phyloP scores from a whole-genome alignment of 139 green algal species.

The Asterochloris sp. region DNA sequence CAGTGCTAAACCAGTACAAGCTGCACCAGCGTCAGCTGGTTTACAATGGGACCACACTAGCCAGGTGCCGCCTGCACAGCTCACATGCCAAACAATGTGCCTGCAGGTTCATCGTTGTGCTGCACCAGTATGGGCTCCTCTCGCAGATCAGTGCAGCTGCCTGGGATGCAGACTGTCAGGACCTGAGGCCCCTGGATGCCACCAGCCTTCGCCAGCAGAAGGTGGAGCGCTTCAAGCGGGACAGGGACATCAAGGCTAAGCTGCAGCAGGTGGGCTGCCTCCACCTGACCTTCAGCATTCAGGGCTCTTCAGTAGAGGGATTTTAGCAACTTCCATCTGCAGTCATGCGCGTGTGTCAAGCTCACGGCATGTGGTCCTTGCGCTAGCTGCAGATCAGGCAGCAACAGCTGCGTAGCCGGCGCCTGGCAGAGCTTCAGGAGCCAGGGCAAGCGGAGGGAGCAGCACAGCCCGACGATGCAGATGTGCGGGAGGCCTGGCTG shows the following conservation, averaged over 20 bases:
- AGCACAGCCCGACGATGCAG: slow-evolving; percentile 37
- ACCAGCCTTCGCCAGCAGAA: slow-evolving; percentile 35
- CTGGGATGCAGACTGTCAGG: neutral
- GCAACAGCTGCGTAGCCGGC: neutral
- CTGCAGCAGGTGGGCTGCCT: neutral
- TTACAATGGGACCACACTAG: neutral
- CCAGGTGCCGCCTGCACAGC: too few species aligned
- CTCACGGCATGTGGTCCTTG: neutral
- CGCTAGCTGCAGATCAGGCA: neutral
- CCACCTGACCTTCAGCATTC: neutral
- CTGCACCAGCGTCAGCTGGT: neutral
- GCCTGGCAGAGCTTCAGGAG: neutral
- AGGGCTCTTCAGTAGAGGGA: neutral
- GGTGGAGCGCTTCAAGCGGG: slow-evolving; percentile 60
- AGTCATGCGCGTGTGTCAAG: too few species aligned
- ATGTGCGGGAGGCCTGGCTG: slow-evolving; percentile 48
- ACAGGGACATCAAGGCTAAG: slow-evolving; percentile 34
- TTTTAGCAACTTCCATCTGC: neutral
- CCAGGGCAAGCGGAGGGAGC: slow-evolving; percentile 14
- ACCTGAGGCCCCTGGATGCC: slow-evolving; percentile 19
- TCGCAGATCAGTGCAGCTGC: slow-evolving; percentile 17
- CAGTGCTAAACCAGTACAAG: neutral
- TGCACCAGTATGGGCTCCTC: slow-evolving; percentile 38
- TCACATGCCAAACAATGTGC: too few species aligned
- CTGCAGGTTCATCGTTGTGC: slow-evolving; percentile 32